Evolutionary conservation across 208 protist species (phyloP), one percentile per base, ranked within the genome.

Genomic region (Acanthamoeba triangularis): DNA sequence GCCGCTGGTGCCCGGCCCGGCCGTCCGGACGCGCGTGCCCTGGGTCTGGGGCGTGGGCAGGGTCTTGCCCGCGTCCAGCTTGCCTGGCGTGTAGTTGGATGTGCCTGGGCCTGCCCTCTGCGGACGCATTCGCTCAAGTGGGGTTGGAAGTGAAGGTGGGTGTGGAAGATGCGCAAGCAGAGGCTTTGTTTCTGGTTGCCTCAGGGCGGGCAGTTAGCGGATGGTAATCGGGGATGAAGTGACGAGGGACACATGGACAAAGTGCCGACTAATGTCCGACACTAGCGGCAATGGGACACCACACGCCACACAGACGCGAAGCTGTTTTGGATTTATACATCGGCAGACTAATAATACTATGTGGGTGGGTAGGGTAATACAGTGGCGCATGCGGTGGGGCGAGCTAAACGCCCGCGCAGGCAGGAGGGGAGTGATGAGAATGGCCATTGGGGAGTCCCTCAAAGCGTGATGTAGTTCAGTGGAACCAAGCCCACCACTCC

Each of bases 401-500:
- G 47, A 49, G 47, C 47, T 49, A 49, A 18, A 61, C 56, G 56
- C 56, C 14, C 59, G 59, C 59, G 20, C 18, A 65, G 25, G 8
- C 18, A 65, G 59, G 59, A 65, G 3, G 28, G 5, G 49, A 54
- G 20, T 25, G 59, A n/a, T 65, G 59, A 25, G 28, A 30, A 13
- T 54, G 8, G 49, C 13, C 49, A 13, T 16, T 13, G 8, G 49
- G 8, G 49, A 54, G 8, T 5, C 8, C 5, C 18, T 69, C 33
- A 93, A 52, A 80, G 20, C 14, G 37, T 72, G 33, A 93, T 93
- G 65, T 93, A 93, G 65, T 72, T 80, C 30, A 93, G 61, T 18
- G 88, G 88, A 28, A 93, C 88, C 23, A 93, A n/a, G 28, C 88
- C 88, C 8, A 93, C 65, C 35, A 93, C 52, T 44, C 80, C 74